phyloP scores from a whole-genome alignment of 129 eudicot species.

The Centaurea solstitialis region DNA sequence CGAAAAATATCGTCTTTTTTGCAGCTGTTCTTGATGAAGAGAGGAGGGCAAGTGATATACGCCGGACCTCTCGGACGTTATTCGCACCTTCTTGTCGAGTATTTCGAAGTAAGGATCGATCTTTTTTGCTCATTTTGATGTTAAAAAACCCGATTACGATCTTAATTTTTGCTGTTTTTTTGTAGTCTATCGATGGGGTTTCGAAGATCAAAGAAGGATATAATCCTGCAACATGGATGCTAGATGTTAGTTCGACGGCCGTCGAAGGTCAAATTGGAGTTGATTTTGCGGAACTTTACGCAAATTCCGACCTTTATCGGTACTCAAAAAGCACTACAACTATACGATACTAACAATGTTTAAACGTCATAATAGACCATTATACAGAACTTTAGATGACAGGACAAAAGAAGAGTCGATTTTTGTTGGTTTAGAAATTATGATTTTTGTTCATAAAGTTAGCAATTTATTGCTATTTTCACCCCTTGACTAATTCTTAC shows the following conservation, averaged over 20 bases:
- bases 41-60: constrained; percentile 80
- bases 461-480: too few relatives aligned
- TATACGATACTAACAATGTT: not conserved
- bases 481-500: too few relatives aligned
- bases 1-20: not conserved
- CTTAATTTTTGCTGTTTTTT: not conserved
- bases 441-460: too few relatives aligned
- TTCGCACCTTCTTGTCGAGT: constrained; percentile 60
- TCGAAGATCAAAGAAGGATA: constrained; percentile 66
- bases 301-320: constrained; percentile 58
- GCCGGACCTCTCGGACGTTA: constrained; percentile 68
- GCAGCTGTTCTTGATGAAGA: constrained; percentile 67
- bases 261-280: constrained; percentile 55
- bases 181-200: constrained; percentile 65
- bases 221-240: constrained; percentile 92
- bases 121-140: not conserved
- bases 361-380: too few relatives aligned
- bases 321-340: constrained; percentile 16
- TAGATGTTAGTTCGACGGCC: constrained; percentile 58
- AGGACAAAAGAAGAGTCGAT: not conserved
- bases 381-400: not conserved
- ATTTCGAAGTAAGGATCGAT: constrained; percentile 55
- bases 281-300: constrained; percentile 63
- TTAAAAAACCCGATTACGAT: not conserved
- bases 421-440: too few relatives aligned